phyloP scores from a whole-genome alignment of 2,329 filamentous ascomycete species.

The Ophiognomonia clavigignenti-juglandacearum region DNA sequence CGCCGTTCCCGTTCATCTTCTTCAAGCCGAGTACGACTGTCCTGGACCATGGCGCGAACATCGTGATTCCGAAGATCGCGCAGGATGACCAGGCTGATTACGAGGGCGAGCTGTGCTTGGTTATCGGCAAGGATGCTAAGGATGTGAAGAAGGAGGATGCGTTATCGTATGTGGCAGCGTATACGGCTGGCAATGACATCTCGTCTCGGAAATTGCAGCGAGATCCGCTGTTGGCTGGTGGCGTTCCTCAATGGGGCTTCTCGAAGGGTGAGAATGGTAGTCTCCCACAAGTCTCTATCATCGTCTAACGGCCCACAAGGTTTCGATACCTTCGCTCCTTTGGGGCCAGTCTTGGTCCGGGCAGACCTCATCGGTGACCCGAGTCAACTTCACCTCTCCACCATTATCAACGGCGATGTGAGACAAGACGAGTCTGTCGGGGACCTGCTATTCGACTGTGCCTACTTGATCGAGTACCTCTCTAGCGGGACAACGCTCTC shows the following conservation, averaged over 20 bases:
- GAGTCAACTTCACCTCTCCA: constrained; percentile 35
- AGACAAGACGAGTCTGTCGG: constrained; percentile 35
- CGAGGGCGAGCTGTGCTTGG: constrained; percentile 40
- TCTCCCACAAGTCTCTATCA: too few species aligned
- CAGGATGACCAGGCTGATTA: constrained; percentile 45
- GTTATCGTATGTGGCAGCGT: constrained; percentile 46
- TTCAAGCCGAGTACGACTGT: constrained; percentile 42
- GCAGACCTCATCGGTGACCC: constrained; percentile 38
- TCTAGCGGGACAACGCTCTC: constrained; percentile 37
- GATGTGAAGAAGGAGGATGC: constrained; percentile 36
- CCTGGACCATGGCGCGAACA: constrained; percentile 28
- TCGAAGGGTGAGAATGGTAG: too few species aligned
- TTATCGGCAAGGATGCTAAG: constrained; percentile 42
- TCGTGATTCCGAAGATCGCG: constrained; percentile 42
- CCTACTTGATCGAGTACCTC: constrained; percentile 31
- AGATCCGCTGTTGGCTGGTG: constrained; percentile 41
- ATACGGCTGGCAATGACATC: constrained; percentile 51
- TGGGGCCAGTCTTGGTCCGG: constrained; percentile 45
- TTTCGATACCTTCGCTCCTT: constrained; percentile 50
- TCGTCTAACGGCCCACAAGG: too few species aligned
- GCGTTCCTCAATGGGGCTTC: constrained; percentile 53
- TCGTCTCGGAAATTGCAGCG: constrained; percentile 47
- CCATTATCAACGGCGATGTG: constrained; percentile 40
- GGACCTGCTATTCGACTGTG: constrained; percentile 41
- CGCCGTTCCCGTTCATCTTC: constrained; percentile 45